Base-by-base conservation (phyloP, 2,329 filamentous ascomycete species). In the Trichoderma harzianum region DNA sequence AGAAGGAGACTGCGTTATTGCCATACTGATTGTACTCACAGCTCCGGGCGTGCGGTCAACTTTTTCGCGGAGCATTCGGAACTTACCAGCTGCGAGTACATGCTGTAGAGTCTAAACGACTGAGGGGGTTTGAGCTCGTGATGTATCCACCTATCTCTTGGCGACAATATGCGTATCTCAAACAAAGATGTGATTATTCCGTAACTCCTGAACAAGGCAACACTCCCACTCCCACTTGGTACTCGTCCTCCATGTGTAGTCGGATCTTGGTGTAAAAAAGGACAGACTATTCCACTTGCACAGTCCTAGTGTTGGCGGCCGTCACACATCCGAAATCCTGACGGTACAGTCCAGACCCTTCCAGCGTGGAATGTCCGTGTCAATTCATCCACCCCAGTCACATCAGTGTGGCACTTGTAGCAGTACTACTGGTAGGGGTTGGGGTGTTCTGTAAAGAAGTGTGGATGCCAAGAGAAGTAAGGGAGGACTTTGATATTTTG, bases 301-400 rank as follows among this genome's bases (percentile, higher is more conserved):
- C 28, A 21, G 30, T 51, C 66, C 39, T 69, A 53, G 57, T 53
- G 69, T 66, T 26, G 62, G 51, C 14, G 53, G 62, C 47, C 47
- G 69, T 65, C 53, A 71, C 62, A 58, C 69, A 39, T 26, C 61
- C 51, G 30, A 47, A 12, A 39, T 24, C 7, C 51, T 34, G 21
- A 58, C 30, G 62, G 47, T 30, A 53, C 70, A 72, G 70, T 72
- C 70, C 43, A 72, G 70, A 64, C 70, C 70, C 30, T 58, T 72
- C 61, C 57, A 69, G 21, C 26, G 64, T 69, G 58, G 64, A 39
- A 72, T 63, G 64, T 21, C 53, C 57, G 57, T 55, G 66, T 57
- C 26, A 60, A 34, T 43, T 47, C 64, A 21, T 26, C 28, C 58
- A 24, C 69, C 58, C 61, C 55, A n/a, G 66, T n/a, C 28, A 30